Evolutionary conservation across 2,329 filamentous ascomycete genomes (phyloP).

Genomic region (Aspergillus alliaceus): DNA sequence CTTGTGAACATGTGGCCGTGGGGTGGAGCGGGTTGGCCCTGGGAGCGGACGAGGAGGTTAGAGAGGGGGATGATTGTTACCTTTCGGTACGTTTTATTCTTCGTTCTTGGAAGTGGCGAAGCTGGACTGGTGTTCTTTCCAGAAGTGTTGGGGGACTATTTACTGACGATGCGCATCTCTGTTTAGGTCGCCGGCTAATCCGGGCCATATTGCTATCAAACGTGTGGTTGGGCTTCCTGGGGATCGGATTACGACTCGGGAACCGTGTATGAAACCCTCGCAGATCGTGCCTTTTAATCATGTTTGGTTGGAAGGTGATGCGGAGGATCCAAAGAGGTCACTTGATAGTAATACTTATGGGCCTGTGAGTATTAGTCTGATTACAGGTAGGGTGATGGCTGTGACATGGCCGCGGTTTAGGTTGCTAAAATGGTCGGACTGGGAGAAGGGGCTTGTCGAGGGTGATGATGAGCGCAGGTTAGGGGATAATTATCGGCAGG

Average conservation of each 20-base stretch:
- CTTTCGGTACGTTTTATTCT: conserved; percentile 44
- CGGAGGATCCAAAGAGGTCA: conserved; percentile 62
- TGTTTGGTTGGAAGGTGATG: conserved; percentile 95
- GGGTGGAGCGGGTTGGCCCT: conserved; percentile 53
- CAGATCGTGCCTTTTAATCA: conserved; percentile 74
- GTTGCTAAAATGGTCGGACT: conserved; percentile 37
- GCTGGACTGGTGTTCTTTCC: background rate
- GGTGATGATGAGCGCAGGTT: conserved; percentile 22
- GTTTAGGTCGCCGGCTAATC: conserved; percentile 72
- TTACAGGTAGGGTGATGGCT: conserved; percentile 72
- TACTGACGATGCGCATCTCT: too few relatives aligned
- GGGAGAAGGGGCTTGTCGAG: conserved; percentile 33
- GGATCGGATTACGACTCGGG: conserved; percentile 68
- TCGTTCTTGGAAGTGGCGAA: too few relatives aligned
- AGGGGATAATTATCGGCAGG: conserved; percentile 32
- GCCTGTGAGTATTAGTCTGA: conserved; percentile 71
- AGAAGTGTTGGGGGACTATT: background rate
- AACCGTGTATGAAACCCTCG: conserved; percentile 56
- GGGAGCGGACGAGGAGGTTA: conserved; percentile 53
- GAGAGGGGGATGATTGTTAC: conserved; percentile 74
- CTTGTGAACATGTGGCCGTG: conserved; percentile 43
- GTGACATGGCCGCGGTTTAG: conserved; percentile 64
- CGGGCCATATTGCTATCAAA: conserved; percentile 73
- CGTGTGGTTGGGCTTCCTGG: conserved; percentile 78
- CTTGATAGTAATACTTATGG: conserved; percentile 90